phyloP scores from a whole-genome alignment of 305 asterid genomes.

The Solanum hybrid region DNA sequence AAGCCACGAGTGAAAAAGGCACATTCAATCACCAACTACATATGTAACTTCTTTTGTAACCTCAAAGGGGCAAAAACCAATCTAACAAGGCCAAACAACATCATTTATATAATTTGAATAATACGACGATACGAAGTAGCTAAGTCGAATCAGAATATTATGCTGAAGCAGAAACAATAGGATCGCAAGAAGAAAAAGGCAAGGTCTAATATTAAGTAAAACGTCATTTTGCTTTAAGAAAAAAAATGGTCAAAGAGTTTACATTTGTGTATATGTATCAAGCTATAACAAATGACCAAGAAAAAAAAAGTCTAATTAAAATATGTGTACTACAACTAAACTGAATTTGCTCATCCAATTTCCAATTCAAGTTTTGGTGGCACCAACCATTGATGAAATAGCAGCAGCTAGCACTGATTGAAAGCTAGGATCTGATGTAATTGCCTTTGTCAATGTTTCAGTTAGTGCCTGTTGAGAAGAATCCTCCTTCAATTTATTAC shows the following conservation, averaged over 20 bases:
- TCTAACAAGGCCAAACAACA: background rate
- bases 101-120: background rate
- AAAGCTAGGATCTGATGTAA: conserved; percentile 69
- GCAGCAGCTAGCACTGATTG: conserved; percentile 61
- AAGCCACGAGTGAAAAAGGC: background rate
- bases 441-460: conserved; percentile 68
- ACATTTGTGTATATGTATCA: background rate
- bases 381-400: conserved; percentile 52
- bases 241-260: background rate
- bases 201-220: background rate
- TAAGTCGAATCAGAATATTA: background rate
- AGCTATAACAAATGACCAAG: background rate
- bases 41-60: background rate
- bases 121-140: background rate
- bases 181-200: background rate
- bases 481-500: conserved; percentile 11
- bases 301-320: background rate
- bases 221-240: background rate
- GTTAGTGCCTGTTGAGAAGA: conserved; percentile 54
- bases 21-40: background rate
- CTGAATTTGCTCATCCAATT: background rate
- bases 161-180: background rate
- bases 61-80: background rate
- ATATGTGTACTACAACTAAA: background rate
- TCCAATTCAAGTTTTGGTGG: conserved; percentile 2